Conservation (phyloP, 495 filamentous ascomycete genomes). For the Xylaria longipes region DNA sequence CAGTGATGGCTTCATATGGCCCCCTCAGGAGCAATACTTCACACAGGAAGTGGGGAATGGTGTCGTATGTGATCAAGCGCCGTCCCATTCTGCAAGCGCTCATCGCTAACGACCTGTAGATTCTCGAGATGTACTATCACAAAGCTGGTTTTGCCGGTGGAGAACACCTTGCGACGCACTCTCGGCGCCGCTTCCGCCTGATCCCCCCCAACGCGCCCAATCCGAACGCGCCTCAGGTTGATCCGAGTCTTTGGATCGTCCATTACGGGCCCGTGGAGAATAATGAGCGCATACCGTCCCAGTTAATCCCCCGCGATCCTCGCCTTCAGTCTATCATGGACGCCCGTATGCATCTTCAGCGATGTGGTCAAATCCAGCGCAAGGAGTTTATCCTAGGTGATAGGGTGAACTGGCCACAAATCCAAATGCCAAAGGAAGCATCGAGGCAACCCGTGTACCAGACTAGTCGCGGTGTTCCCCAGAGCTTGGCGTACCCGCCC, state of each 20-base stretch:
- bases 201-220: slow-evolving; percentile 65
- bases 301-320: slow-evolving; percentile 63
- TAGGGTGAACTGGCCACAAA: slow-evolving; percentile 84
- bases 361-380: slow-evolving; percentile 78
- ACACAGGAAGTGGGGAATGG: slow-evolving; percentile 72
- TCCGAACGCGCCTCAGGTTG: slow-evolving; percentile 66
- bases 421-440: slow-evolving; percentile 67
- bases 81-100: too few relatives aligned
- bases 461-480: slow-evolving; percentile 50
- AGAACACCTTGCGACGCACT: slow-evolving; percentile 73
- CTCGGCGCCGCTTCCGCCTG: slow-evolving; percentile 84
- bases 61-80: slow-evolving; percentile 64
- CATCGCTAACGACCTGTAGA: slow-evolving; percentile 37
- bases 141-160: slow-evolving; percentile 75
- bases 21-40: slow-evolving; percentile 74
- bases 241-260: slow-evolving; percentile 90
- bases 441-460: slow-evolving; percentile 53
- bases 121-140: slow-evolving; percentile 83
- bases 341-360: slow-evolving; percentile 72
- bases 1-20: slow-evolving; percentile 92
- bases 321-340: slow-evolving; percentile 66
- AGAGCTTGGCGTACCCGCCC: slow-evolving; percentile 59
- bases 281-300: slow-evolving; percentile 70
- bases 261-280: slow-evolving; percentile 83
- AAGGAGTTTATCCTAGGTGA: slow-evolving; percentile 96